Percentiles rank a stretch among this genome's conserved stretches.
Evolutionary conservation across 805 yeast genomes (phyloP).

Genomic region (Yarrowia sp.): DNA sequence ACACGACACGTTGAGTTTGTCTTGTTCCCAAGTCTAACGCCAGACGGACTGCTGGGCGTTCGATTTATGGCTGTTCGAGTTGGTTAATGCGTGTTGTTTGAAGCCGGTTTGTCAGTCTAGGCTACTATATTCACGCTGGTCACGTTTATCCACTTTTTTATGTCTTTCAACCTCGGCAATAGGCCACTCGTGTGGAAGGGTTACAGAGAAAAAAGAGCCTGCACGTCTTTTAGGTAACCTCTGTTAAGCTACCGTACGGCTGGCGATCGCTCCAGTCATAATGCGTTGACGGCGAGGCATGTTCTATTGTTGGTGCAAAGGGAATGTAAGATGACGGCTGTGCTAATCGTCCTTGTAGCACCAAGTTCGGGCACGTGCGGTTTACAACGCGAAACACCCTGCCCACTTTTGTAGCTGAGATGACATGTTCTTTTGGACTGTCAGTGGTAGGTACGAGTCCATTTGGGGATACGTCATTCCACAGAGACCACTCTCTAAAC

Average conservation of each 20-base stretch:
- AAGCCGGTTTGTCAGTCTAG: not conserved
- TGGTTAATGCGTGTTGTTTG: not conserved
- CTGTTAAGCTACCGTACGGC: slow-evolving; percentile 16
- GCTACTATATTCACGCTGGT: not conserved
- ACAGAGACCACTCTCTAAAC: not conserved
- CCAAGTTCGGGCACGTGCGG: too few relatives aligned
- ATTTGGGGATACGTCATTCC: slow-evolving; percentile 3
- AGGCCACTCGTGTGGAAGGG: not conserved
- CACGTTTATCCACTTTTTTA: not conserved
- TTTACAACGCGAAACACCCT: not conserved
- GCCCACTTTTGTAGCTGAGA: not conserved
- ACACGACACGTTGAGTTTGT: slow-evolving; percentile 19
- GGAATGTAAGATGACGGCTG: not conserved
- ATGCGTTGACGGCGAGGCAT: not conserved
- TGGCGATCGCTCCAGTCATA: slow-evolving; percentile 22
- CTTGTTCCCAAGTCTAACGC: not conserved
- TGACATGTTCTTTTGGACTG: not conserved
- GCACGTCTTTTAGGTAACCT: slow-evolving; percentile 11
- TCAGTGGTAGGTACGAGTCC: not conserved
- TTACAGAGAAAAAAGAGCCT: not conserved
- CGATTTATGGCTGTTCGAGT: not conserved
- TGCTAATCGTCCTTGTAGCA: too few relatives aligned
- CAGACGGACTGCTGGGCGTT: not conserved
- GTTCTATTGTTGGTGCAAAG: not conserved
- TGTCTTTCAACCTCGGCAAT: not conserved